phyloP scores from a whole-genome alignment of 345 rosid genomes.

The Syzygium aqueum region DNA sequence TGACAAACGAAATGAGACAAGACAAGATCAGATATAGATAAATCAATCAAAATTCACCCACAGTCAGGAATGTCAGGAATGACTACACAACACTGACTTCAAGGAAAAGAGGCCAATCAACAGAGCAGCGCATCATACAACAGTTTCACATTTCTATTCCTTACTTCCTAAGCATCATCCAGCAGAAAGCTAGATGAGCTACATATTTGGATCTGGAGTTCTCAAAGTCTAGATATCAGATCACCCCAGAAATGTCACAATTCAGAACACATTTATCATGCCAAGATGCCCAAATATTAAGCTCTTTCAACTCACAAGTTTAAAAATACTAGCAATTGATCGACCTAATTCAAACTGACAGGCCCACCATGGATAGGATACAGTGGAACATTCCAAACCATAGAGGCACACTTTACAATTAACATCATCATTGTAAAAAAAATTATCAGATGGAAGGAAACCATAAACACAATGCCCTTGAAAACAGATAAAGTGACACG shows the following conservation, averaged over 20 bases:
- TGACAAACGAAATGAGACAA: background rate
- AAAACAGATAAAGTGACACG: background rate
- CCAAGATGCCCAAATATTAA: background rate
- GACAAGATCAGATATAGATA: background rate
- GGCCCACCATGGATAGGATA: background rate
- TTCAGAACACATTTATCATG: background rate
- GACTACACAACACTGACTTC: background rate
- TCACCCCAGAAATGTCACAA: background rate
- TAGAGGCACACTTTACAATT: background rate
- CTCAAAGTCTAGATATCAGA: background rate
- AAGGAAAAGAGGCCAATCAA: background rate
- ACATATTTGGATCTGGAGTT: background rate
- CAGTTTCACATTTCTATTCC: background rate
- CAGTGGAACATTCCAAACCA: background rate
- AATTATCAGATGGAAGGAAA: background rate
- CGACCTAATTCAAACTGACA: background rate
- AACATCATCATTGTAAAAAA: background rate
- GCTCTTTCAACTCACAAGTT: background rate
- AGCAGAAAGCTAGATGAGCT: background rate
- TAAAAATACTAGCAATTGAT: background rate
- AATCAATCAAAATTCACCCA: background rate
- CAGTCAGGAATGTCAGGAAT: background rate
- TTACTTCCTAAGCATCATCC: background rate
- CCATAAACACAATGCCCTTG: background rate
- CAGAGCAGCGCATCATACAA: background rate